Conservation (phyloP, 2,329 filamentous ascomycete genomes). For the Aschersonia sp. region DNA sequence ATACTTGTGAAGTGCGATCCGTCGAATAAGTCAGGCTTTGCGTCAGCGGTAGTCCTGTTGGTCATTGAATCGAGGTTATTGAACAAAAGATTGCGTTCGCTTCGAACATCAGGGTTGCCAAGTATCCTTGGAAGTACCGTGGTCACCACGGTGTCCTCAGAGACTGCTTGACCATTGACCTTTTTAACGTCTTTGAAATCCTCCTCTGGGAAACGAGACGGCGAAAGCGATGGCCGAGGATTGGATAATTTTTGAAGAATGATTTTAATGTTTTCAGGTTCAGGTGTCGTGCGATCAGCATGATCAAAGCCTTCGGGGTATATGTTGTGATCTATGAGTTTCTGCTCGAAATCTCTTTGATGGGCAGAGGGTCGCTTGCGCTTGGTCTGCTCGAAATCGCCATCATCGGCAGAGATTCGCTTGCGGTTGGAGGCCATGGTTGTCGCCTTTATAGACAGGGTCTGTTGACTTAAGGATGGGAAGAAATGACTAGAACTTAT, state of each 20-base stretch:
- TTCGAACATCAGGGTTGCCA: neutral
- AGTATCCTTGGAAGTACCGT: neutral
- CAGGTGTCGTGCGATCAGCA: neutral
- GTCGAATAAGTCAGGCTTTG: neutral
- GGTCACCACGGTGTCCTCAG: neutral
- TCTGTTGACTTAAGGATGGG: neutral
- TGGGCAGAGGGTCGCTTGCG: neutral
- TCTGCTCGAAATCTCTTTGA: neutral
- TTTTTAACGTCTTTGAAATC: neutral
- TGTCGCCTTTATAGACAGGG: neutral
- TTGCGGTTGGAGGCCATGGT: neutral
- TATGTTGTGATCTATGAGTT: neutral
- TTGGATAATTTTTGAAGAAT: neutral
- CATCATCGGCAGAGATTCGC: neutral
- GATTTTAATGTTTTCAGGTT: neutral
- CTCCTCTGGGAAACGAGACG: neutral
- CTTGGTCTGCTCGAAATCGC: neutral
- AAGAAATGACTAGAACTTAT: neutral
- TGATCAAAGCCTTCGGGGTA: neutral
- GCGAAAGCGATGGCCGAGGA: neutral
- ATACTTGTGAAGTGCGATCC: conserved; percentile 12
- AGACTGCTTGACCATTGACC: neutral
- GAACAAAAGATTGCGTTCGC: neutral
- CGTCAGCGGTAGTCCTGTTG: neutral
- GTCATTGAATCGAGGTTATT: neutral